Conservation (phyloP, 2,329 filamentous ascomycete genomes). For the Fusarium bactridioides region DNA sequence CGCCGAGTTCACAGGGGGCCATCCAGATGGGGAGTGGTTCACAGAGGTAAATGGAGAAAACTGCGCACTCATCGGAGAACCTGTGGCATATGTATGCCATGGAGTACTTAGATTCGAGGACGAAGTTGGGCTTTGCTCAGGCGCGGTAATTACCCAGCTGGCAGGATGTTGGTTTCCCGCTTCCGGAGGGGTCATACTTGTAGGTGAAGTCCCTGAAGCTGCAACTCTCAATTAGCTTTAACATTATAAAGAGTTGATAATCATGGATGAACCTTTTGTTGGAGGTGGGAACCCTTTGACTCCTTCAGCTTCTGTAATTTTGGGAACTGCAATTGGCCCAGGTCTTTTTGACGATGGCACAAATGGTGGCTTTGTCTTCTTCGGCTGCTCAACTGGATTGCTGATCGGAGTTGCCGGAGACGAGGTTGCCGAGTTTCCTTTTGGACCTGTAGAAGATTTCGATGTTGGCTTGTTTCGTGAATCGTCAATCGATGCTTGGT, state of each 20-base stretch:
- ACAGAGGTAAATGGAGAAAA: constrained; percentile 59
- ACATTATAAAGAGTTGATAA: constrained; percentile 15
- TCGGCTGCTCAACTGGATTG: constrained; percentile 52
- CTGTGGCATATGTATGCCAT: constrained; percentile 61
- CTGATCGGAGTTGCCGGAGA: constrained; percentile 57
- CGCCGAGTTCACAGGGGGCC: constrained; percentile 51
- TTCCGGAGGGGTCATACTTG: constrained; percentile 16
- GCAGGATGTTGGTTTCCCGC: constrained; percentile 51
- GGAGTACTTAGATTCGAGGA: constrained; percentile 54
- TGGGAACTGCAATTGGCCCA: constrained; percentile 54
- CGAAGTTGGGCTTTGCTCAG: constrained; percentile 48
- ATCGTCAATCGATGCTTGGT: constrained; percentile 70
- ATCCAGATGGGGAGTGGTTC: constrained; percentile 50
- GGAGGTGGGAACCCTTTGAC: constrained; percentile 51
- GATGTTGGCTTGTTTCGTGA: constrained; percentile 53
- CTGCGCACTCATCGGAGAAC: constrained; percentile 59
- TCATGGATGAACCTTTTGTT: constrained; percentile 49
- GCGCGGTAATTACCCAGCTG: constrained; percentile 57
- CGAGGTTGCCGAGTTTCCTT: constrained; percentile 55
- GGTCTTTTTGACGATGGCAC: constrained; percentile 55
- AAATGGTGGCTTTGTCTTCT: constrained; percentile 49
- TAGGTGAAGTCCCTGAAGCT: constrained; percentile 24
- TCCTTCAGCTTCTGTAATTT: constrained; percentile 50
- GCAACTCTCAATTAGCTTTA: constrained; percentile 1
- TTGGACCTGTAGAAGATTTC: constrained; percentile 50